Conservation (phyloP, 768 basidiomycete species). For the Mycena kentingensis region DNA sequence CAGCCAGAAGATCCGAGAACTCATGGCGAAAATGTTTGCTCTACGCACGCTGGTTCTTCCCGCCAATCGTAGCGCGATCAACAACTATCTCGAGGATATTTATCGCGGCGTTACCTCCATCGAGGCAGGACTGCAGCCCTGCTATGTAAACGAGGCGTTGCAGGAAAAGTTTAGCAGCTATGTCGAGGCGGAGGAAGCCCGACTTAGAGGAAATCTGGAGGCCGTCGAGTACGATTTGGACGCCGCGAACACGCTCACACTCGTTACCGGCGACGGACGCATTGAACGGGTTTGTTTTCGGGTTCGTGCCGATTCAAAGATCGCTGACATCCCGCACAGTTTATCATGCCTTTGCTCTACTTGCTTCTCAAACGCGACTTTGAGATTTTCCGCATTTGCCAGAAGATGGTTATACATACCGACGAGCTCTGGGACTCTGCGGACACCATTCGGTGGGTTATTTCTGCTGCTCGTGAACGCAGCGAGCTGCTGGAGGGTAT, state of each 20-base stretch:
- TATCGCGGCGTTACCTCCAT: constrained; percentile 17
- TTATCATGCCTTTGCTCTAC: constrained; percentile 37
- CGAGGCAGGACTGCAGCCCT: constrained; percentile 20
- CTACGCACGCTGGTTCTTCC: constrained; percentile 24
- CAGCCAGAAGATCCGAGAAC: constrained; percentile 18
- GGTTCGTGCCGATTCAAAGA: neutral
- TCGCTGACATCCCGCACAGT: constrained; percentile 23
- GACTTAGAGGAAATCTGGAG: constrained; percentile 29
- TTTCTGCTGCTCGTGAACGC: constrained; percentile 27
- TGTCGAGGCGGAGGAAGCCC: constrained; percentile 27
- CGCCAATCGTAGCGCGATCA: constrained; percentile 27
- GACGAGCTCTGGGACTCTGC: constrained; percentile 30
- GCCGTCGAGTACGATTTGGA: constrained; percentile 33
- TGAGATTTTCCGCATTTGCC: constrained; percentile 33
- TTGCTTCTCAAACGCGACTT: constrained; percentile 37
- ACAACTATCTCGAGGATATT: constrained; percentile 28
- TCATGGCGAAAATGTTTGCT: constrained; percentile 26
- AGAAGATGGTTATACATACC: constrained; percentile 28
- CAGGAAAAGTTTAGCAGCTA: constrained; percentile 28
- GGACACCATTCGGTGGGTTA: constrained; percentile 25
- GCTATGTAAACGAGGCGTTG: constrained; percentile 24
- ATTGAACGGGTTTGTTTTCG: constrained; percentile 32
- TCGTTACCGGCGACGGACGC: constrained; percentile 34
- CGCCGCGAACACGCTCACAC: constrained; percentile 26
- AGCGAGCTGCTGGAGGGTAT: constrained; percentile 29